Base-by-base conservation (phyloP, 2,329 filamentous ascomycete species). In the Endocalyx cinctus region DNA sequence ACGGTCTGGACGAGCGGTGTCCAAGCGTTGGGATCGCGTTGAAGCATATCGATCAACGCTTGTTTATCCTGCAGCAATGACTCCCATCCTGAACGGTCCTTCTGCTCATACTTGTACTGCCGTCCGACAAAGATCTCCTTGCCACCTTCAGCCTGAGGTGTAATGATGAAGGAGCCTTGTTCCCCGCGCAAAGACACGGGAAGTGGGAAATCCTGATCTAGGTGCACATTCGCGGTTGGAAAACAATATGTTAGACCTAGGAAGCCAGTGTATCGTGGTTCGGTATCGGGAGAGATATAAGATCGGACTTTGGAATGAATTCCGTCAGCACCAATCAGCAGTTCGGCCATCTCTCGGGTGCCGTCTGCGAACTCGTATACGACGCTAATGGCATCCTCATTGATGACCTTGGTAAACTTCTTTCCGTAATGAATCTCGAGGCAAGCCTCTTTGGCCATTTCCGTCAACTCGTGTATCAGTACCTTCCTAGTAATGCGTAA, bases 281-380 rank as follows among this genome's bases (percentile, higher is more conserved):
- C 49, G 1, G 72, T 43, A 0, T 66, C 60, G 0, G 73, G 69
- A 28, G 69, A 61, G 0, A 81, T 55, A 26, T 75, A 66, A 4
- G 56, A 60, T 4, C 74, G 64, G 0, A 79, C 70, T 0, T 56
- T 60, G 1, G 74, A 78, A 47, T 79, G 72, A 31, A 80, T 79
- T 1, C 77, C 76, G 37, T 81, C 76, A 0, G 73, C 71, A 0
- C 74, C 76, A 12, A 79, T 58, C 0, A 81, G 62, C 10, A 74
- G 47, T 3, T 55, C 43, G 0, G 70, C 67, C 0, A 44, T 50
- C 2, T 45, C 56, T 0, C 47, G 56, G 0, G 58, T 58, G 2
- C 69, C 72, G 33, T 75, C 67, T 0, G 52, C 52, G 35, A 78
- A 72, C 10, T 59, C 59, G 42, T 69, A 71, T 1, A 54, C 61